Base-by-base conservation (phyloP, 768 basidiomycete genomes). In the Suillus americanus region DNA sequence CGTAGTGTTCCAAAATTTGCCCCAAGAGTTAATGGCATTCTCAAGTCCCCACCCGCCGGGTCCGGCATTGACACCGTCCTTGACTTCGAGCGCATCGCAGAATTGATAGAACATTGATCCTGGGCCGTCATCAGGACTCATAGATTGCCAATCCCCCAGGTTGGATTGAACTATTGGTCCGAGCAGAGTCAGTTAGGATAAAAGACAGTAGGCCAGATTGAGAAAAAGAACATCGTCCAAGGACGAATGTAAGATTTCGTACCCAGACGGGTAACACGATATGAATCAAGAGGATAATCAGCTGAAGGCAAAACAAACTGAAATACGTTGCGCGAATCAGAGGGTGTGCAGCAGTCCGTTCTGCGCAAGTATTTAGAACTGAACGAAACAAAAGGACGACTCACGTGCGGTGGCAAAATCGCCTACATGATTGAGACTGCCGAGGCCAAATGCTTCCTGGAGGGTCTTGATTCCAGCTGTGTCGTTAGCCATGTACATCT, bases 131-230 rank as follows among this genome's bases (percentile, higher is more conserved):
- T 79, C 76, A 2, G 86, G 85, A 38, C 85, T 83, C 23, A 91
- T 69, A 9, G 68, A 67, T 69, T 91, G 90, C 90, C 90, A 92
- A 61, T 89, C 87, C 81, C 83, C 86, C 60, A 62, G 13, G 88
- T 79, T 69, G 30, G 30, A 53, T 53, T 53, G 18, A 33, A 82
- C 61, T 87, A 30, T 57, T 16, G 8, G 14, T 25, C 14, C 35
- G 3, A 25, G 8, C 23, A 23, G 37, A 56, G 20, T 38, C n/a
- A 56, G 55, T 38, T 2, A 16, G 14, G 14, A 38, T 13, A 55
- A 37, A 28, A 18, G 50, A 12, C 18, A 23, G 7, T 16, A 14
- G 55, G 13, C 7, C 35, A 55, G 37, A 23, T 37, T 8, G 20
- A 20, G 33, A n/a, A 35, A 55, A 23, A 23, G n/a, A 56, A 16